Conservation (phyloP, 345 rosid species). For the Rhizophora apiculata region DNA sequence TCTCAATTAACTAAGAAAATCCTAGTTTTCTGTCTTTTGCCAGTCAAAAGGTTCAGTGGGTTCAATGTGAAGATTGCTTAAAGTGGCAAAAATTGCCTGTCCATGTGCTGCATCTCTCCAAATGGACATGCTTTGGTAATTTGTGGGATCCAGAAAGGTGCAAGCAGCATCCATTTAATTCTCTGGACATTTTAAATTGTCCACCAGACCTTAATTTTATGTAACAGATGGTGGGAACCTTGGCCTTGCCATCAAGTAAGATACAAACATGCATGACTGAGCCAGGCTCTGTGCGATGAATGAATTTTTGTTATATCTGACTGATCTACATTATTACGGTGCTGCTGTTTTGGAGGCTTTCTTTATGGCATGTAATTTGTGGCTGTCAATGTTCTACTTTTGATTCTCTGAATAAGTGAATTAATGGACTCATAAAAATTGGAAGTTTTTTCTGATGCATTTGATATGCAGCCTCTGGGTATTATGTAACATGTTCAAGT, state of each 20-base stretch:
- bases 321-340: neutral
- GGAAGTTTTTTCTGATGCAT: neutral
- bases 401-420: neutral
- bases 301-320: neutral
- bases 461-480: neutral
- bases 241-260: neutral
- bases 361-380: neutral
- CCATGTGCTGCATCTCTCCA: conserved; percentile 59
- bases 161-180: neutral
- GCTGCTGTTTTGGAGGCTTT: neutral
- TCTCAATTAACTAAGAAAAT: neutral
- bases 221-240: no score
- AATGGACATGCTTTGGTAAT: conserved; percentile 62
- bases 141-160: conserved; percentile 74
- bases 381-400: neutral
- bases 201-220: no score
- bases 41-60: conserved; percentile 69
- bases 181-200: neutral
- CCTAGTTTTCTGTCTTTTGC: conserved; percentile 11
- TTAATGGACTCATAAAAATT: neutral
- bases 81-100: conserved; percentile 72
- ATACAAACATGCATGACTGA: neutral
- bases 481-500: no score
- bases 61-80: conserved; percentile 63
- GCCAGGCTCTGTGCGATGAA: neutral